Evolutionary conservation across 208 protist genomes (phyloP), one percentile per base, ranked within the genome.

Genomic region (Porcisia hertigi): DNA sequence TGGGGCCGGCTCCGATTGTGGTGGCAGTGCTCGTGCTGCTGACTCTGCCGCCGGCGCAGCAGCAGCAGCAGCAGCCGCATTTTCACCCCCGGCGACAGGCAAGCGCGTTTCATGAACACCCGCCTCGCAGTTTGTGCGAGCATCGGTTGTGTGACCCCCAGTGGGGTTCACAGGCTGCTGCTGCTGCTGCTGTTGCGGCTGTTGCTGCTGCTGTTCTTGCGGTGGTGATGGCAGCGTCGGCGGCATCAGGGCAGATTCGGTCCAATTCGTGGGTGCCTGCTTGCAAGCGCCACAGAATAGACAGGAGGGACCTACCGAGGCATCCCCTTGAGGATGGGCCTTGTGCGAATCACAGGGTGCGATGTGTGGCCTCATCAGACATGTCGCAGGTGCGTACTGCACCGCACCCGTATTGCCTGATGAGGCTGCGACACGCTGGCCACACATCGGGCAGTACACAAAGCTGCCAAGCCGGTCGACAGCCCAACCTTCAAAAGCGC

Each of bases 371-470:
- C 30, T 65, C 2, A 73, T 66, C 58, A 71, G 72, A 62, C 64
- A 81, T 34, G 65, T 45, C 34, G 47, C 23, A 4, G 73, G 62
- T 11, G 58, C 55, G 60, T 30, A 62, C 53, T 18, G 23, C 18
- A 18, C 57, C 59, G 16, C 20, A 34, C 43, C 60, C 20, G 14
- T 45, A 43, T 6, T 18, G 11, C 16, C 1, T 23, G 53, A 6
- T 2, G 34, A 39, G 34, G 14, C 58, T 41, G 60, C 20, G 30
- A 79, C 23, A 34, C 60, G 73, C 25, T 62, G 36, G 9, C 79
- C 83, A 23, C 76, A 87, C 47, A 16, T 36, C 3, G 73, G 45
- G 74, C 80, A 82, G 65, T 66, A 80, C 6, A 63, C 52, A 36
- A 82, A 80, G 64, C 80, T 73, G 60, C 77, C 76, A 0, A 30